A percentile compares a stretch with the other conserved stretches of the same genome.
Conservation (phyloP, 1,284 basidiomycete species). For the Hymenochaete sp. region DNA sequence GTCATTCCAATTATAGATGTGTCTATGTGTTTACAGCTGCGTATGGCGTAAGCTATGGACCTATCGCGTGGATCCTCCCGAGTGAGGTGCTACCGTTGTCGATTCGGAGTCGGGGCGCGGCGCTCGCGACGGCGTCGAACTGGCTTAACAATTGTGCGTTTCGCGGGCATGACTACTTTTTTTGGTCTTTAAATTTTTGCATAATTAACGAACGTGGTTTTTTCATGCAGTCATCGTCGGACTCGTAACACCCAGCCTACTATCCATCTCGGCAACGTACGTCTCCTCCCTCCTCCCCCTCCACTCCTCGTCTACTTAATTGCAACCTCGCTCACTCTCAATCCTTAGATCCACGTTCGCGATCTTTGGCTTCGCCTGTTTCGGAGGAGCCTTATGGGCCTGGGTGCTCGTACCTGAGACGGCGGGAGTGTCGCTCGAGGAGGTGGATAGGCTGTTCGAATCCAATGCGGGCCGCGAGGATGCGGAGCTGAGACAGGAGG, state of each 20-base stretch:
- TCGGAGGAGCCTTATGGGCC: constrained; percentile 58
- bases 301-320: constrained; percentile 8
- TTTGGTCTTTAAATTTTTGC: not conserved
- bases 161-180: not conserved
- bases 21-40: constrained; percentile 75
- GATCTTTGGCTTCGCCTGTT: constrained; percentile 57
- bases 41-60: constrained; percentile 79
- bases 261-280: constrained; percentile 55
- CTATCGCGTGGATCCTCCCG: constrained; percentile 77
- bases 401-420: constrained; percentile 67
- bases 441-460: constrained; percentile 62
- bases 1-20: constrained; percentile 34
- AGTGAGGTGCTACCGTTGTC: constrained; percentile 84
- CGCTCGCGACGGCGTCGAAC: constrained; percentile 76
- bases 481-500: constrained; percentile 37
- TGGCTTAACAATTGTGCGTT: constrained; percentile 72
- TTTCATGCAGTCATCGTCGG: constrained; percentile 60
- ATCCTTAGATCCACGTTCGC: constrained; percentile 54
- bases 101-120: constrained; percentile 76
- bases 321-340: not conserved
- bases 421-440: constrained; percentile 64
- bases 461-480: constrained; percentile 52
- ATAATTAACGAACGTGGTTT: constrained; percentile 19
- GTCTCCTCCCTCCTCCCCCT: constrained; percentile 21
- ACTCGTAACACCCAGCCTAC: constrained; percentile 65